These are phyloP conservation scores for Thozetella sp. DNA, from an alignment of 495 filamentous ascomycete genomes.

Conservation along the genomic window DNA sequence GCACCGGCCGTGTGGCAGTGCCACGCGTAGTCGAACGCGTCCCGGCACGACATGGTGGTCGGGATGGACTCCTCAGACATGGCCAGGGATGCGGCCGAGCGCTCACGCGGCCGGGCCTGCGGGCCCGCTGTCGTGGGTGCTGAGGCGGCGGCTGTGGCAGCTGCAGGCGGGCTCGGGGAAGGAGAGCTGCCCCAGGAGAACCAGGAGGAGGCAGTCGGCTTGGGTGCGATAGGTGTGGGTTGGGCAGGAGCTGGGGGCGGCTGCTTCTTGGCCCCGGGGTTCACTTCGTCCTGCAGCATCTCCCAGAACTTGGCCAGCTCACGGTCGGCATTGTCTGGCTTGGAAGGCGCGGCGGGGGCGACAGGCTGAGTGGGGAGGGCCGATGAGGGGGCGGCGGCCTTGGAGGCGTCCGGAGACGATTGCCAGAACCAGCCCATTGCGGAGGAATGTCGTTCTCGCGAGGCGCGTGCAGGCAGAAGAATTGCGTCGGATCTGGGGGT, in stretches of 20 bases:
- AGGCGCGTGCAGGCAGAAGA: neutral
- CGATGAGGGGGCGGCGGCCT: constrained; percentile 11
- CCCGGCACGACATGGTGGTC: constrained; percentile 81
- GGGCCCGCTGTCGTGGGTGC: constrained; percentile 7
- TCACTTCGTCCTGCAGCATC: constrained; percentile 31
- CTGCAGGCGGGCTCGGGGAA: constrained; percentile 6
- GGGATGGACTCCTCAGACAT: constrained; percentile 68
- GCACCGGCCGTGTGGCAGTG: constrained; percentile 93
- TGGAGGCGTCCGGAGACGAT: constrained; percentile 9
- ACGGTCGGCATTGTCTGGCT: constrained; percentile 27
- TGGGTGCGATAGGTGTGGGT: constrained; percentile 1
- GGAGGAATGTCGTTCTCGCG: neutral
- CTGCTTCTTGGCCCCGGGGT: constrained; percentile 4
- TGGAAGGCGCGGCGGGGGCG: constrained; percentile 9
- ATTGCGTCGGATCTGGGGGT: neutral
- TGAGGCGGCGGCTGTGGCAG: constrained; percentile 10
- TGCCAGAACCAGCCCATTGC: constrained; percentile 58
- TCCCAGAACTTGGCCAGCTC: constrained; percentile 43
- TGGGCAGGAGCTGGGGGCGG: neutral
- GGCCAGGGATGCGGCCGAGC: constrained; percentile 22
- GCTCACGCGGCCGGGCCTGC: constrained; percentile 18
- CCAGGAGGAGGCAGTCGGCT: constrained; percentile 12
- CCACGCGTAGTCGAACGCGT: constrained; percentile 90
- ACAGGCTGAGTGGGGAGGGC: constrained; percentile 14
- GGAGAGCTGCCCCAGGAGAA: constrained; percentile 15